Conservation (phyloP, 305 asterid genomes). For the Fraxinus platypoda region DNA sequence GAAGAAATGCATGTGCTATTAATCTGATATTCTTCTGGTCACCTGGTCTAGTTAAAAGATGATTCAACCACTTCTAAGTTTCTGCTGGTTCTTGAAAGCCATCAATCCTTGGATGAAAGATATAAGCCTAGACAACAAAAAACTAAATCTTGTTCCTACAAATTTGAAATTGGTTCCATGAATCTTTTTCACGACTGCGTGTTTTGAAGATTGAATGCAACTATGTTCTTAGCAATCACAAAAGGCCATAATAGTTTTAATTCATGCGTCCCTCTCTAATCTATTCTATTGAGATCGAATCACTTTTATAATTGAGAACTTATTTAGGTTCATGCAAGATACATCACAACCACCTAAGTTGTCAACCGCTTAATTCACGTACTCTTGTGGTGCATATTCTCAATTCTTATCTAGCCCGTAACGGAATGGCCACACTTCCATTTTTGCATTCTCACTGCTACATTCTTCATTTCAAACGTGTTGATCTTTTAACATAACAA, state of each 20-base stretch:
- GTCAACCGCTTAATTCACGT: neutral
- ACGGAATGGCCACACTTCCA: neutral
- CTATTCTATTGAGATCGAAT: neutral
- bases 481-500: neutral
- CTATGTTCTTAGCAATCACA: neutral
- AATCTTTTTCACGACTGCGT: neutral
- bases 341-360: neutral
- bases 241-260: neutral
- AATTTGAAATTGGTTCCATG: neutral
- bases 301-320: neutral
- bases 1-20: neutral
- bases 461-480: neutral
- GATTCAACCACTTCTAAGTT: neutral
- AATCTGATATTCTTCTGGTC: conserved; percentile 10
- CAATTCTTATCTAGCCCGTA: neutral
- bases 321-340: neutral
- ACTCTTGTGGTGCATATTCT: neutral
- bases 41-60: neutral
- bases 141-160: neutral
- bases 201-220: neutral
- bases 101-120: neutral
- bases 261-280: neutral
- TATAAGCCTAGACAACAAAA: neutral
- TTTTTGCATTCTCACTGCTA: neutral
- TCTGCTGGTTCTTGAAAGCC: neutral